A percentile compares a stretch with the other conserved stretches of the same genome.
Conservation (phyloP, 495 filamentous ascomycete species). For the Annulohypoxylon nitens region DNA sequence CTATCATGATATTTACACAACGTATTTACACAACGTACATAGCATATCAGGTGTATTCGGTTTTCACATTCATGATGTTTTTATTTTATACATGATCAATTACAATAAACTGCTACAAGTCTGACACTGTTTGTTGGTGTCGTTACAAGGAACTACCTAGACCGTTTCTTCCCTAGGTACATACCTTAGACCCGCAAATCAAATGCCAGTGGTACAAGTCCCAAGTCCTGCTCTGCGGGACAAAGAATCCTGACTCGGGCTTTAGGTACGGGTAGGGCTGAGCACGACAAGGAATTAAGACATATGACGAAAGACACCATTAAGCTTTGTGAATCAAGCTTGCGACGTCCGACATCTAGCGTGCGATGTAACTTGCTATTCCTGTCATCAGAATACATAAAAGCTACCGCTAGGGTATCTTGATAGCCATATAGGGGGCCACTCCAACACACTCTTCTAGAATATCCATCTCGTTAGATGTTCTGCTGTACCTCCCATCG, state of each 20-base stretch:
- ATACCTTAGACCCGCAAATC: neutral
- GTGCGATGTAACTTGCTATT: conserved; percentile 10
- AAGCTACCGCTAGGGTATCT: neutral
- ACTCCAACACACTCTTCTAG: neutral
- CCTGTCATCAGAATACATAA: neutral
- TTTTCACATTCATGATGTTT: neutral
- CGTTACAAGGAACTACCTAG: neutral
- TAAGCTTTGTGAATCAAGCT: conserved; percentile 20
- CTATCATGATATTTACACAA: neutral
- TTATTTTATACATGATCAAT: neutral
- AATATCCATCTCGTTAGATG: conserved; percentile 8
- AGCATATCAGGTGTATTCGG: neutral
- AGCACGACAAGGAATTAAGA: neutral
- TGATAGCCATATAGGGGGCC: neutral
- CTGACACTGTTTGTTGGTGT: neutral
- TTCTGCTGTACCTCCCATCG: neutral
- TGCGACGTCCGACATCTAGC: conserved; percentile 13
- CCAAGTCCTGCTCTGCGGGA: neutral
- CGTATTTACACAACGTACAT: neutral
- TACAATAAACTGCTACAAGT: neutral
- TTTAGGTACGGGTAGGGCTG: conserved; percentile 16
- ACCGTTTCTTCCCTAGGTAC: neutral
- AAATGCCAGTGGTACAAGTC: neutral
- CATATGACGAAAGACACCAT: neutral
- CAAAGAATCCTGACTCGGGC: conserved; percentile 1